Evolutionary conservation across 1,139 yeast species (phyloP).

Genomic region (Yueomyces sp.): DNA sequence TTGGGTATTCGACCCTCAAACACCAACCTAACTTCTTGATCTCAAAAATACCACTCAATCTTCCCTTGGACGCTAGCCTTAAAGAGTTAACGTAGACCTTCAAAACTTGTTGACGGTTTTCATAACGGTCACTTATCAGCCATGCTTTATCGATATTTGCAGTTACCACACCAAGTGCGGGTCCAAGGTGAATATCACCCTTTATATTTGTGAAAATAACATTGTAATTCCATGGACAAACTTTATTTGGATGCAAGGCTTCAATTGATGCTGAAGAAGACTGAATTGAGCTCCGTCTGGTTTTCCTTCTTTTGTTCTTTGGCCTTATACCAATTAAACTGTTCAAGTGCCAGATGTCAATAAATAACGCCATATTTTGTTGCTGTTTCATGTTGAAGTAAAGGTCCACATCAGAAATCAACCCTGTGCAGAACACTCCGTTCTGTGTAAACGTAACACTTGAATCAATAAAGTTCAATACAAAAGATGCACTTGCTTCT

Average conservation of each 20-base stretch:
- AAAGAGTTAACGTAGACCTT: conserved; percentile 46
- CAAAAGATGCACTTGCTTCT: conserved; percentile 69
- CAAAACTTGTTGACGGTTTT: conserved; percentile 63
- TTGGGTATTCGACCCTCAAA: conserved; percentile 62
- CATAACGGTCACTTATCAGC: conserved; percentile 56
- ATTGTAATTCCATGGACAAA: conserved; percentile 61
- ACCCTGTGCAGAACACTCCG: conserved; percentile 38
- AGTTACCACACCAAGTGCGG: conserved; percentile 58
- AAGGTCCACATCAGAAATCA: conserved; percentile 44
- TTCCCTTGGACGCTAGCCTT: conserved; percentile 50
- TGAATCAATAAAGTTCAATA: conserved; percentile 37
- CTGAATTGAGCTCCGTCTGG: conserved; percentile 4
- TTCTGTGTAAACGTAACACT: conserved; percentile 32
- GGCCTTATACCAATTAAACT: conserved; percentile 8
- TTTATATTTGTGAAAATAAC: conserved; percentile 40
- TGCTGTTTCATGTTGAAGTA: conserved; percentile 72
- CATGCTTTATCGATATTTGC: conserved; percentile 48
- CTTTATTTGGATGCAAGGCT: conserved; percentile 3
- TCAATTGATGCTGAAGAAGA: conserved; percentile 2
- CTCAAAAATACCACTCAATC: conserved; percentile 60
- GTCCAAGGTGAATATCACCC: conserved; percentile 66
- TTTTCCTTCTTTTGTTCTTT: conserved; percentile 1
- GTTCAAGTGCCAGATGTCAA: conserved; percentile 70
- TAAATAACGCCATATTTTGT: conserved; percentile 73
- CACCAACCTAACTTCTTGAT: conserved; percentile 41